Base-by-base conservation (phyloP, 1,284 basidiomycete species). In the Trichosporon inkin region DNA sequence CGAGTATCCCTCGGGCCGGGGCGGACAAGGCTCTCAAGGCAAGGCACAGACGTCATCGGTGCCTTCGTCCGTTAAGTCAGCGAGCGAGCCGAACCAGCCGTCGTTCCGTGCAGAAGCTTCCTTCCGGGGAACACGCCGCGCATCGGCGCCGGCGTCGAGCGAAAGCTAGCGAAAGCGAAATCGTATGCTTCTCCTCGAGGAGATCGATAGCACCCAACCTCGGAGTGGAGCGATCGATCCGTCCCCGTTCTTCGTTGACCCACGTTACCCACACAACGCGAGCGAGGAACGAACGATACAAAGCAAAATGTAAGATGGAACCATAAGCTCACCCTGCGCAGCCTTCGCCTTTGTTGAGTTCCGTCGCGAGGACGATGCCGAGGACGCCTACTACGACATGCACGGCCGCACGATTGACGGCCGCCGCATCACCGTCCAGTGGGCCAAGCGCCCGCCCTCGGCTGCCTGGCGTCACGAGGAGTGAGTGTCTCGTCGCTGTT, bases 271-370 rank as follows among this genome's bases (percentile, higher is more conserved):
- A 32, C 28, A 32, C 28, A 32, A 32, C n/a, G 41, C 51, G 14
- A 53, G 34, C 34, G 34, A 37, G 34, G 51, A 28, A 53, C 56
- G 36, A 78, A 75, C 68, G 69, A 53, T 74, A 68, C 62, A 71
- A 77, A 49, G 35, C 36, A 53, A 22, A 19, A 28, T 16, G 51
- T 53, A 53, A 36, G 51, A 56, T 32, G 28, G 28, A 32, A 20
- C 8, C 44, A 22, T 16, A 14, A 49, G 44, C 58, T 52, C 36
- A 59, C 62, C 78, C 79, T 75, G 76, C 79, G 80, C 81, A 92
- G 90, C 77, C 81, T 93, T 92, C 78, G 90, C 90, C 61, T 93
- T 93, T 79, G 86, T 93, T 78, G 90, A 93, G 78, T 93, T 92
- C 76, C 85, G 88, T 75, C 86, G 84, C 72, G 82, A 83, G 58